phyloP scores from a whole-genome alignment of 1,139 yeast genomes.

The Trichomonascaceae sp. region DNA sequence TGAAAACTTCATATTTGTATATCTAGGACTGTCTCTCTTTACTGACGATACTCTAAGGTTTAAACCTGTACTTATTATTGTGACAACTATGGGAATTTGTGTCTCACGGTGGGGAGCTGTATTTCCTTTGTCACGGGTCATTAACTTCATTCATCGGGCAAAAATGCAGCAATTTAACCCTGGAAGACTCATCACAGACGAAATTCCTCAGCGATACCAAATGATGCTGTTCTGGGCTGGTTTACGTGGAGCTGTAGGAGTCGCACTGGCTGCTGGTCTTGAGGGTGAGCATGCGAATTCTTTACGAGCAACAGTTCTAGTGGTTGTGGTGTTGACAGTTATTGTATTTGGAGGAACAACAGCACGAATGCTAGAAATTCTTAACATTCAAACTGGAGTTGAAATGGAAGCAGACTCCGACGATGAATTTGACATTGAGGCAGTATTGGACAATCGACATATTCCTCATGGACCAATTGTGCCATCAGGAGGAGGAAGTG shows the following conservation, averaged over 20 bases:
- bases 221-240: constrained; percentile 99
- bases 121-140: constrained; percentile 80
- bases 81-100: constrained; percentile 86
- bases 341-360: constrained; percentile 97
- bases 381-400: constrained; percentile 89
- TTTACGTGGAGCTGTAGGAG: constrained; percentile 97
- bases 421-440: constrained; percentile 93
- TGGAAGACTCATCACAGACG: constrained; percentile 59
- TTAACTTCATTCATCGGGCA: constrained; percentile 71
- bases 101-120: constrained; percentile 97
- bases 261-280: constrained; percentile 94
- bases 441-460: constrained; percentile 36
- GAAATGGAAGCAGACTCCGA: constrained; percentile 77
- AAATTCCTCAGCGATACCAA: constrained; percentile 91
- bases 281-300: constrained; percentile 93
- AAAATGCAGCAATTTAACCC: constrained; percentile 33
- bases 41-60: constrained; percentile 94
- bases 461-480: background rate
- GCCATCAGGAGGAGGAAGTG: background rate
- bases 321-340: constrained; percentile 93
- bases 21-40: constrained; percentile 86
- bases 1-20: constrained; percentile 94
- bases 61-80: constrained; percentile 85
- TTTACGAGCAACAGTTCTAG: constrained; percentile 86
- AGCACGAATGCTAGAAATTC: constrained; percentile 92